Evolutionary conservation across 2,329 filamentous ascomycete species (phyloP).

Genomic region (Dactylonectria macrodidyma): DNA sequence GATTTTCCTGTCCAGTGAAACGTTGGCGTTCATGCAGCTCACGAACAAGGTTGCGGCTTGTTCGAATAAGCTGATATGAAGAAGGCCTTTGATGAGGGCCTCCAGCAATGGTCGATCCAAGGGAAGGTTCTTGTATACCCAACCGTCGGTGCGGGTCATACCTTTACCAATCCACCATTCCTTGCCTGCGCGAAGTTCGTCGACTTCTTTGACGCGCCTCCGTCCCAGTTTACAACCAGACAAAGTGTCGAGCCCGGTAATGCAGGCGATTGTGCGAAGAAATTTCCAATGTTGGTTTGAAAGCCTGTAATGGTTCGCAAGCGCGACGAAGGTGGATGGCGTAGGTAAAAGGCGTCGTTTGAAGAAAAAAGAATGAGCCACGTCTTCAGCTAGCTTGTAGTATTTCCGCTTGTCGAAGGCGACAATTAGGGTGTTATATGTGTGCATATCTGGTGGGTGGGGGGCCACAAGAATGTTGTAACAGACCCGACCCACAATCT

Average conservation of each 20-base stretch:
- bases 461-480: slow-evolving; percentile 77
- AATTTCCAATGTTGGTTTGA: slow-evolving; percentile 60
- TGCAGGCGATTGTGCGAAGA: slow-evolving; percentile 60
- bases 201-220: slow-evolving; percentile 52
- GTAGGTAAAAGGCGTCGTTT: slow-evolving; percentile 62
- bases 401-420: slow-evolving; percentile 70
- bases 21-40: slow-evolving; percentile 55
- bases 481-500: slow-evolving; percentile 62
- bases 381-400: slow-evolving; percentile 65
- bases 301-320: slow-evolving; percentile 66
- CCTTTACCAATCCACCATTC: slow-evolving; percentile 50
- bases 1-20: slow-evolving; percentile 50
- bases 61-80: slow-evolving; percentile 62
- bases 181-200: slow-evolving; percentile 45
- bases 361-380: slow-evolving; percentile 66
- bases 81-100: slow-evolving; percentile 62
- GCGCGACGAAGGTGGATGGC: slow-evolving; percentile 62
- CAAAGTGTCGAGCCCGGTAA: slow-evolving; percentile 60
- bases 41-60: slow-evolving; percentile 61
- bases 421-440: slow-evolving; percentile 80
- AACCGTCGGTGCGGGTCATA: slow-evolving; percentile 50
- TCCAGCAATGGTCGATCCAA: slow-evolving; percentile 60
- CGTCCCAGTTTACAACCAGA: slow-evolving; percentile 58
- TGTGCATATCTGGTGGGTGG: slow-evolving; percentile 75
- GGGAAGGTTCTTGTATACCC: slow-evolving; percentile 57